A percentile compares a stretch with the other conserved stretches of the same genome.
These are phyloP conservation scores for Trichoderma breve DNA, from an alignment of 2,329 filamentous ascomycete genomes.

Conservation along the genomic window DNA sequence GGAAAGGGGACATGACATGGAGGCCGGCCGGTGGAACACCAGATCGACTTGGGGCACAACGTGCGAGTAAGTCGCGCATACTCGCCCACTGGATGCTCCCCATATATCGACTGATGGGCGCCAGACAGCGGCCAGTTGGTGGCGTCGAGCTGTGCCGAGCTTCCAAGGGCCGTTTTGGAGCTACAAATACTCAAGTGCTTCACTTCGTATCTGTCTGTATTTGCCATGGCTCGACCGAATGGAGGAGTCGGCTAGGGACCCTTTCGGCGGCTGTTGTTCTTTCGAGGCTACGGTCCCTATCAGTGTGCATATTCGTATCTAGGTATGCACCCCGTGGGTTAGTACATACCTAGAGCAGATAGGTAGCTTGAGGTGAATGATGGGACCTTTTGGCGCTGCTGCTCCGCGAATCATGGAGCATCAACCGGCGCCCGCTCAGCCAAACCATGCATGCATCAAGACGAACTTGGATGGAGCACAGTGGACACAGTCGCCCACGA, in stretches of 20 bases:
- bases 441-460: not conserved
- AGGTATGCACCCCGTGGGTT: not conserved
- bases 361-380: not conserved
- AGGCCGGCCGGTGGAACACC: constrained; percentile 8
- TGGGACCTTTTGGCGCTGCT: not conserved
- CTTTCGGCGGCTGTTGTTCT: not conserved
- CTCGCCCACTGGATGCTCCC: not conserved
- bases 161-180: not conserved
- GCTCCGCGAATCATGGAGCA: not conserved
- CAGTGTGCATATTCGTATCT: not conserved
- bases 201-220: not conserved
- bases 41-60: constrained; percentile 13
- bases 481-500: not conserved
- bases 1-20: constrained; percentile 13
- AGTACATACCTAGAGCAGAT: not conserved
- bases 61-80: constrained; percentile 5
- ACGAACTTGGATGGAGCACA: not conserved
- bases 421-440: not conserved
- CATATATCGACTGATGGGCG: not conserved
- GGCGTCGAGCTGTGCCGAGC: not conserved
- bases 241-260: not conserved
- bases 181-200: not conserved
- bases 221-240: not conserved
- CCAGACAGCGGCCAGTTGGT: not conserved
- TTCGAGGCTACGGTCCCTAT: not conserved